Evolutionary conservation across 2,329 filamentous ascomycete species (phyloP).

Genomic region (Aureobasidium sp.): DNA sequence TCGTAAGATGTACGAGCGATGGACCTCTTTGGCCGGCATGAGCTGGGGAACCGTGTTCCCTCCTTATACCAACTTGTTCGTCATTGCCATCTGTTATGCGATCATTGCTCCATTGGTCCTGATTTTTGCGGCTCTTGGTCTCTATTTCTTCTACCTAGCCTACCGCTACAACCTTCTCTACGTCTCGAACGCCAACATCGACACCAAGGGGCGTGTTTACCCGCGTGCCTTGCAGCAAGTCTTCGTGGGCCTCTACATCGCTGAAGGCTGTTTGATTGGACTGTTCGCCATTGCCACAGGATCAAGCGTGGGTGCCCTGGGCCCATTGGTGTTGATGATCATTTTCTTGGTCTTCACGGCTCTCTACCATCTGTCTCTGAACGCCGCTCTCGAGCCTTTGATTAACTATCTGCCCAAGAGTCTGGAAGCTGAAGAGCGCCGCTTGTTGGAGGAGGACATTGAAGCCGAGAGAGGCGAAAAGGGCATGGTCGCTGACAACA

Average conservation of each 20-base stretch:
- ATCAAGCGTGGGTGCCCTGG: slow-evolving; percentile 44
- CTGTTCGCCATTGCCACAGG: slow-evolving; percentile 64
- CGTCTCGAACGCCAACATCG: slow-evolving; percentile 72
- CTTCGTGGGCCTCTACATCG: slow-evolving; percentile 75
- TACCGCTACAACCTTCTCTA: slow-evolving; percentile 89
- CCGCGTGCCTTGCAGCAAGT: slow-evolving; percentile 82
- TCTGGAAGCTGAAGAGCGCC: slow-evolving; percentile 32
- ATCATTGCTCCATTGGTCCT: slow-evolving; percentile 81
- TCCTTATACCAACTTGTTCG: slow-evolving; percentile 71
- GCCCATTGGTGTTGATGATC: slow-evolving; percentile 69
- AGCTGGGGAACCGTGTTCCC: slow-evolving; percentile 82
- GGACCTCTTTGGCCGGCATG: slow-evolving; percentile 64
- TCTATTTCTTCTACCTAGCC: slow-evolving; percentile 75
- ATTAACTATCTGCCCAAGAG: slow-evolving; percentile 64
- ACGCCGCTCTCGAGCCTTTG: slow-evolving; percentile 66
- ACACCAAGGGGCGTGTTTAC: slow-evolving; percentile 83
- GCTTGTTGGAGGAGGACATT: slow-evolving; percentile 28
- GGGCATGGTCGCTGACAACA: slow-evolving; percentile 26
- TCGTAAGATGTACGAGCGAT: slow-evolving; percentile 70
- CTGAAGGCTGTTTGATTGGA: slow-evolving; percentile 75
- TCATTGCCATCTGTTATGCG: slow-evolving; percentile 78
- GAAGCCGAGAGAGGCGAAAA: slow-evolving; percentile 29
- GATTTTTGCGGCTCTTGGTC: slow-evolving; percentile 70
- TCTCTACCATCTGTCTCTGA: slow-evolving; percentile 68
- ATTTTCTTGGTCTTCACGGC: slow-evolving; percentile 67